A percentile compares a stretch with the other conserved stretches of the same genome.
phyloP scores from a whole-genome alignment of 345 rosid genomes.

The Populus ilicifolia region DNA sequence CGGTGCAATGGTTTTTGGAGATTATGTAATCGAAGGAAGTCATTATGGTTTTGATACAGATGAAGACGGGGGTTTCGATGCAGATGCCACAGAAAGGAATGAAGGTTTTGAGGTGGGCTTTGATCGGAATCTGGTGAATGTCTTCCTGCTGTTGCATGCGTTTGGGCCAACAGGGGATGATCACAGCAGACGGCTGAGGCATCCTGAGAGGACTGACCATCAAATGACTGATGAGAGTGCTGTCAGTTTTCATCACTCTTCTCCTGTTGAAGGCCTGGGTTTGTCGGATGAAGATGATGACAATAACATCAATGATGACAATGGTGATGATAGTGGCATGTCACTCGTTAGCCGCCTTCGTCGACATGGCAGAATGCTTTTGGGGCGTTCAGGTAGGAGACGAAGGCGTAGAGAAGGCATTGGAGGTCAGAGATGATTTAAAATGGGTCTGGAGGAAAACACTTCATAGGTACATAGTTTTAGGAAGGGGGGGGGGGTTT shows the following conservation, averaged over 20 bases:
- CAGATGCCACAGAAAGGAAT: conserved; percentile 32
- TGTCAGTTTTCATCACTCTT: conserved; percentile 18
- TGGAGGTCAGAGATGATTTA: conserved; percentile 20
- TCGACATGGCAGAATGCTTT: conserved; percentile 54
- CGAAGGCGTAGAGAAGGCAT: conserved; percentile 60
- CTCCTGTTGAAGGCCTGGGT: conserved; percentile 31
- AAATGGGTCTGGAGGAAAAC: not conserved
- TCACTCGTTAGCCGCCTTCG: conserved; percentile 66
- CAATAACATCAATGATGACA: conserved; percentile 13
- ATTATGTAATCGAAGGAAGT: conserved; percentile 73
- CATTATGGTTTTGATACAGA: conserved; percentile 45
- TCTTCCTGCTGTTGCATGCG: conserved; percentile 68
- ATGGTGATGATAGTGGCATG: conserved; percentile 29
- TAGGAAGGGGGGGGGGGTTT: conserved; percentile 11
- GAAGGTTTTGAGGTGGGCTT: conserved; percentile 48
- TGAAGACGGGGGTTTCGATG: conserved; percentile 35
- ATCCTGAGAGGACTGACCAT: conserved; percentile 27
- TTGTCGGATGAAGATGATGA: conserved; percentile 45
- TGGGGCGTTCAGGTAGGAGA: conserved; percentile 72
- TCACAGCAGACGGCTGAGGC: conserved; percentile 41
- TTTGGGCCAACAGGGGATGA: conserved; percentile 60
- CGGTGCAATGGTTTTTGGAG: conserved; percentile 81
- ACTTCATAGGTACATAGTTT: conserved; percentile 13
- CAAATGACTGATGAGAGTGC: conserved; percentile 33
- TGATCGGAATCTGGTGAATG: conserved; percentile 57